Percentiles rank a stretch among this genome's conserved stretches.
Conservation (phyloP, 2,329 filamentous ascomycete species). For the Venturia asperata region DNA sequence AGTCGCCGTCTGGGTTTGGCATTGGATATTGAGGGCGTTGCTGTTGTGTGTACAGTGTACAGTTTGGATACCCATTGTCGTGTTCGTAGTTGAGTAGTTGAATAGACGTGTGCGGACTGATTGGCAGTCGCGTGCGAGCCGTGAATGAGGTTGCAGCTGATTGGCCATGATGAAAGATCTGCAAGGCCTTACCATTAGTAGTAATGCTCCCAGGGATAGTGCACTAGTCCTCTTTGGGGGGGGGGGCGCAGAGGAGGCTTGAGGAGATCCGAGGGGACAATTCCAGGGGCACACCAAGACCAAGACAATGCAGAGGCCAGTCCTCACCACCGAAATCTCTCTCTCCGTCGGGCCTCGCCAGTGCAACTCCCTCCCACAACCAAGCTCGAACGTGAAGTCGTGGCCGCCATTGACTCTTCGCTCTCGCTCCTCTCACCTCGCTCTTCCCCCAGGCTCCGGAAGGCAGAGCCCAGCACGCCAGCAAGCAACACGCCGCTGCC, state of each 20-base stretch:
- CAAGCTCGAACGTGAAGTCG: not conserved
- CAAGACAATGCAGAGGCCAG: too few species aligned
- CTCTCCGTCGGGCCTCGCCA: not conserved
- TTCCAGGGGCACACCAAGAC: constrained; percentile 3
- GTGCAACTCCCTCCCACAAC: not conserved
- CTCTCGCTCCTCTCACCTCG: not conserved
- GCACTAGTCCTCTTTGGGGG: not conserved
- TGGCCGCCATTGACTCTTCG: not conserved
- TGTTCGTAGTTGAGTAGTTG: not conserved
- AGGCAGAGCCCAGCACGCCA: not conserved
- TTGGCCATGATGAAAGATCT: not conserved
- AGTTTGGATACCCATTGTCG: constrained; percentile 5
- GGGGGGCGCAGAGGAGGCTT: not conserved
- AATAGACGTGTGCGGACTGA: not conserved
- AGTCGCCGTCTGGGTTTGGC: not conserved
- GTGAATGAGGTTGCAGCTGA: too few species aligned
- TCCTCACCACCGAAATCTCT: not conserved
- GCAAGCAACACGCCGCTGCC: not conserved
- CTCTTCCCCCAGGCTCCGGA: not conserved
- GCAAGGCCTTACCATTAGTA: not conserved
- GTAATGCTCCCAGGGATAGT: not conserved
- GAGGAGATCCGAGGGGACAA: not conserved
- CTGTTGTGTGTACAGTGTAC: not conserved
- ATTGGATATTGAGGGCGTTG: not conserved
- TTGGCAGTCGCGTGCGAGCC: too few species aligned